These are phyloP conservation scores for Globisporangium paroecandrum DNA, from an alignment of 352 stramenopile genomes.

Conservation along the genomic window DNA sequence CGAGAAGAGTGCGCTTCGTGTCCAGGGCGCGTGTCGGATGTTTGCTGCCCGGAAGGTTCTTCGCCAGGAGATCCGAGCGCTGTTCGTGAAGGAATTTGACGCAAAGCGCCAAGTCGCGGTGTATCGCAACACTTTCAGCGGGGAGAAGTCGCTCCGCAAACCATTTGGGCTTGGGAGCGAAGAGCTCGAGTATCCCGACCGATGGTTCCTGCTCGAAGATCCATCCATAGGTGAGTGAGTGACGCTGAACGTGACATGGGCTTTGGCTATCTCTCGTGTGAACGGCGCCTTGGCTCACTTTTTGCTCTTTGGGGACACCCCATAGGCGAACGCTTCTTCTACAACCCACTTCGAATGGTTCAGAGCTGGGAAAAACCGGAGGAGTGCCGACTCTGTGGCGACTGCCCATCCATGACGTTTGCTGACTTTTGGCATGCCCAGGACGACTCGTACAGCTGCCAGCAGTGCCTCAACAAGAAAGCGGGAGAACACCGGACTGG, in stretches of 20 bases:
- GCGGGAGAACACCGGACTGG: conserved; percentile 20
- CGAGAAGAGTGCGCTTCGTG: conserved; percentile 36
- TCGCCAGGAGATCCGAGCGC: conserved; percentile 37
- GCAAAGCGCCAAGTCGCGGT: conserved; percentile 25
- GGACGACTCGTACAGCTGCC: conserved; percentile 46
- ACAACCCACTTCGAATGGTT: conserved; percentile 49
- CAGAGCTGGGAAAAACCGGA: conserved; percentile 57
- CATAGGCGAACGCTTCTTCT: conserved; percentile 63
- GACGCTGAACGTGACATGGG: not conserved
- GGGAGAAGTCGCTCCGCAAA: conserved; percentile 35
- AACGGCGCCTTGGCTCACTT: too few relatives aligned
- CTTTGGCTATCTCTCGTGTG: not conserved
- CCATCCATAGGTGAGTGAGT: conserved; percentile 31
- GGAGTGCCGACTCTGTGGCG: conserved; percentile 44
- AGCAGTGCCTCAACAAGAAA: conserved; percentile 30
- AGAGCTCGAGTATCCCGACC: conserved; percentile 53
- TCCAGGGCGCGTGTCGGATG: conserved; percentile 62
- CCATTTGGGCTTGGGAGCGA: conserved; percentile 48
- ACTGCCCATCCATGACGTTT: conserved; percentile 33
- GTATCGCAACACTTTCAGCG: conserved; percentile 57
- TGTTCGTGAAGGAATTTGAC: conserved; percentile 66
- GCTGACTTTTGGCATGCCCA: conserved; percentile 47
- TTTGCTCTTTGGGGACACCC: not conserved
- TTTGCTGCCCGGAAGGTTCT: conserved; percentile 50
- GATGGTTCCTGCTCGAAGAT: conserved; percentile 59